A percentile compares a stretch with the other conserved stretches of the same genome.
Evolutionary conservation across 208 protist species (phyloP).

Genomic region (Trypanosoma lewisi): DNA sequence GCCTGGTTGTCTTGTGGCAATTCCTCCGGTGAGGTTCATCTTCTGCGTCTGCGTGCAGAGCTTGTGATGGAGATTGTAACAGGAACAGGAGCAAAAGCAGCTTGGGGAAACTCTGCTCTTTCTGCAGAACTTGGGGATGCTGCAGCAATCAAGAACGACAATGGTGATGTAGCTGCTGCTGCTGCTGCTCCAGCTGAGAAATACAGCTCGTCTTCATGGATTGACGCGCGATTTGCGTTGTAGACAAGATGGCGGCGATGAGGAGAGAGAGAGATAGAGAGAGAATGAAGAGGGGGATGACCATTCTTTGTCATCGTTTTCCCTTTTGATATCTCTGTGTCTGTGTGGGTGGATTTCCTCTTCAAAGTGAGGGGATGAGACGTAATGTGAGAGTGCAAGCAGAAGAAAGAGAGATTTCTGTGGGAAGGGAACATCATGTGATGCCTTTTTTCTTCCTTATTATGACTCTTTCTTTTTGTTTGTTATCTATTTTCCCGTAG

Average conservation of each 20-base stretch:
- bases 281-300: neutral
- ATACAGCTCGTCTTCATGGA: slow-evolving; percentile 10
- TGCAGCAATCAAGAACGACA: neutral
- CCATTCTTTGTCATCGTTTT: neutral
- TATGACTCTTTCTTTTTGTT: too few relatives aligned
- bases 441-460: too few relatives aligned
- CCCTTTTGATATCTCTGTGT: neutral
- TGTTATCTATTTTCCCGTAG: too few relatives aligned
- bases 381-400: too few relatives aligned
- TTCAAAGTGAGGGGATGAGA: too few relatives aligned
- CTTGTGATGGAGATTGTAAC: slow-evolving; percentile 11
- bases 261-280: neutral
- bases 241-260: slow-evolving; percentile 5
- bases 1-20: slow-evolving; percentile 50
- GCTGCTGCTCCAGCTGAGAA: neutral
- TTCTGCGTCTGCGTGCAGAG: slow-evolving; percentile 36
- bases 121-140: neutral
- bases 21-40: slow-evolving; percentile 43
- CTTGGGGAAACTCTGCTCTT: neutral
- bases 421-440: too few relatives aligned
- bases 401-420: too few relatives aligned
- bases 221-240: slow-evolving; percentile 16
- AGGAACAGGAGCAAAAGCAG: neutral
- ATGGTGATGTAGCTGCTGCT: neutral
- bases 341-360: neutral